Evolutionary conservation across 129 eudicot genomes (phyloP), one percentile per base, ranked within the genome.

Genomic region (Flaveria brownii): DNA sequence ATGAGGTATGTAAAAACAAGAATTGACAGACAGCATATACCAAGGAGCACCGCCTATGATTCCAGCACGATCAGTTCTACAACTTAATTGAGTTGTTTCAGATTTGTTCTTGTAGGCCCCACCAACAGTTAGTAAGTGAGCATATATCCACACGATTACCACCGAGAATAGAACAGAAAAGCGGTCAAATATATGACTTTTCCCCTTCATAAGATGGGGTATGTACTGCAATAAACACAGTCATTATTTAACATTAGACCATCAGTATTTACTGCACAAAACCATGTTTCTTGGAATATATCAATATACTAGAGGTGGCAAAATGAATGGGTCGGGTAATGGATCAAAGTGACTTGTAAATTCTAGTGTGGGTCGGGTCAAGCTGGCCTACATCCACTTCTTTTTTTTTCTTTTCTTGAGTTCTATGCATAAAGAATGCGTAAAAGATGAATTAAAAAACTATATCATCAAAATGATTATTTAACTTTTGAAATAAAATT

Each of bases 11-110:
- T 16, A 72, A 7, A 79, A 54, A 65, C 45, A 64, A 80, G 11
- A 41, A 41, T 2, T 14, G 16, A 47, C 33, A 67, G 9, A 74
- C 49, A 59, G 13, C 49, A 23, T 68, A 59, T 84, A 94, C 99
- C 99, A 94, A 25, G 97, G 93, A 14, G 99, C 93, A 9, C 77
- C 97, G 39, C 89, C 84, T 36, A 91, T 91, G 76, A 94, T 85
- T 86, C 97, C 99, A 67, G 97, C 91, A 75, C 96, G 96, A 71
- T 94, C 99, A 17, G 99, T 94, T 81, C 97, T 83, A 86, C 97
- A 94, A 82, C 96, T 91, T 47, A 69, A 12, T 75, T 94, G 96
- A 55, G 99, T 91, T 20, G 59, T 67, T 23, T 47, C 80, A 5
- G 97, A 64, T 55, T 76, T 82, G 79, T 87, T 62, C 85, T 87